phyloP scores from a whole-genome alignment of 768 basidiomycete species.

The Tulasnella calospora region DNA sequence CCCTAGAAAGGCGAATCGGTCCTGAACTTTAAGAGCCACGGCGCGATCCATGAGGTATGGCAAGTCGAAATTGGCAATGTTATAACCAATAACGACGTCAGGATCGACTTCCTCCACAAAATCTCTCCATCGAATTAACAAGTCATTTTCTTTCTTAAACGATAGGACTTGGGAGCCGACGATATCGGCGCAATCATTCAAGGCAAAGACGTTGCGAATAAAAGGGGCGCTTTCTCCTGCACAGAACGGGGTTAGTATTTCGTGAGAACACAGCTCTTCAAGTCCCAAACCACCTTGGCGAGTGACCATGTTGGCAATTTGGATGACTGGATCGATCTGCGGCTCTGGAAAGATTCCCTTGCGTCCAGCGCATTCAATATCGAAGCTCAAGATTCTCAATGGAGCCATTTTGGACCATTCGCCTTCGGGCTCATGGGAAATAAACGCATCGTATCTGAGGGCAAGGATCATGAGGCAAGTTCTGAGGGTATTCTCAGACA shows the following conservation, averaged over 20 bases:
- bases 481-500: neutral
- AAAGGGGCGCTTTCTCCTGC: slow-evolving; percentile 88
- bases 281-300: slow-evolving; percentile 66
- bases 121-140: slow-evolving; percentile 82
- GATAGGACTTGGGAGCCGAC: slow-evolving; percentile 95
- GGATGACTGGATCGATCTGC: slow-evolving; percentile 86
- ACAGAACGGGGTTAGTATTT: slow-evolving; percentile 17
- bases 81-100: slow-evolving; percentile 95
- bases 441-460: slow-evolving; percentile 71
- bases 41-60: slow-evolving; percentile 94
- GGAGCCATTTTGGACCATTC: slow-evolving; percentile 91
- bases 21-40: slow-evolving; percentile 60
- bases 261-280: neutral
- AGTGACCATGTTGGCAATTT: slow-evolving; percentile 99
- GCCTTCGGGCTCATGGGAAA: slow-evolving; percentile 88
- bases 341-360: slow-evolving; percentile 98
- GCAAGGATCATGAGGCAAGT: slow-evolving; percentile 14
- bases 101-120: slow-evolving; percentile 90
- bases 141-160: slow-evolving; percentile 63
- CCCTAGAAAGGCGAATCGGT: slow-evolving; percentile 68
- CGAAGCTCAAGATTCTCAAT: slow-evolving; percentile 89
- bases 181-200: slow-evolving; percentile 90
- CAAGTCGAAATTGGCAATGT: slow-evolving; percentile 89
- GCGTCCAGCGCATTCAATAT: slow-evolving; percentile 97
- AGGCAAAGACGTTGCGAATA: slow-evolving; percentile 92